Evolutionary conservation across 768 basidiomycete species (phyloP), one percentile per base, ranked within the genome.

Genomic region (Stropharia rugosoannulata): DNA sequence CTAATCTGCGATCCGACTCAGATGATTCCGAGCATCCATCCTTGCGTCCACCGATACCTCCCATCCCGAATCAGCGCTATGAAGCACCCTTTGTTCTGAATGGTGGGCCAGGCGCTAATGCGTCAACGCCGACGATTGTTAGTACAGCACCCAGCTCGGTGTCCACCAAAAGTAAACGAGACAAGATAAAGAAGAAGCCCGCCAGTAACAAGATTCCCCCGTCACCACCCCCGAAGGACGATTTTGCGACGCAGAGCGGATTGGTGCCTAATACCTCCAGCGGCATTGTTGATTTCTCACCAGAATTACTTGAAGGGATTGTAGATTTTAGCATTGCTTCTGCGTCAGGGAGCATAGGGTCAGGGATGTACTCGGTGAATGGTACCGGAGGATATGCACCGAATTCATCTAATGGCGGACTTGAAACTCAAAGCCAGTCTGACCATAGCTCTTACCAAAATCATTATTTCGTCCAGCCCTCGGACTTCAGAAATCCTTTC

Each of bases 261-360:
- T 68, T 67, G 36, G 70, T 73, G 19, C 72, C 83, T 55, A 72
- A 37, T 12, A 25, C 22, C 38, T 16, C 37, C 49, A 40, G 69
- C 19, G 79, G 90, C 41, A 88, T 91, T 67, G 82, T 82, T 16
- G 82, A 93, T 66, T 67, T 92, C 42, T 19, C 51, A 18, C 27
- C 51, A 8, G 80, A 87, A 9, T 72, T 82, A 49, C 93, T 97
- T 81, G 87, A 90, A 38, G 95, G 89, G 5, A 93, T 97, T 64
- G 74, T 96, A 58, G 77, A 93, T 68, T 70, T 74, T 0, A 70
- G 50, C 44, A 49, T 60, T 64, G 38, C 54, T 59, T 64, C 64
- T 57, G 56, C 63, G 51, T 53, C 52, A 49, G 66, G 37, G n/a
- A 57, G 55, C 62, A 45, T 11, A 13, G 49, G 32, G 42, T 25